Percentiles rank a stretch among this genome's conserved stretches.
Conservation (phyloP, 1,139 yeast genomes). For the Saccharomyces hybrid region DNA sequence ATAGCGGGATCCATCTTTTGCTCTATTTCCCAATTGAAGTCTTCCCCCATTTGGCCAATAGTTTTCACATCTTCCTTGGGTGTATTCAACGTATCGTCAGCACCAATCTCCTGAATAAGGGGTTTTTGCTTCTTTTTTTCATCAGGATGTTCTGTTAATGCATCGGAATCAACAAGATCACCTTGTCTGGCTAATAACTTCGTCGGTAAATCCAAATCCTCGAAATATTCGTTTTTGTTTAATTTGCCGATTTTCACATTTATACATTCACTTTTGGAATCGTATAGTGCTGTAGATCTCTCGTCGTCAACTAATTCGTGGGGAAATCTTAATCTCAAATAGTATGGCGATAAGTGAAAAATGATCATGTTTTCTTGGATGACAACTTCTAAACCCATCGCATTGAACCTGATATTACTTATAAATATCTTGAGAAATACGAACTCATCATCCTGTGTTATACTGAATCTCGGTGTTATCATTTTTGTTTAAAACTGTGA, state of each 20-base stretch:
- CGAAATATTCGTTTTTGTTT: slow-evolving; percentile 60
- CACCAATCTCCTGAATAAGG: slow-evolving; percentile 56
- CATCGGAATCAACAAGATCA: slow-evolving; percentile 35
- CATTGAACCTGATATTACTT: slow-evolving; percentile 58
- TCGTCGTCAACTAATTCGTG: slow-evolving; percentile 62
- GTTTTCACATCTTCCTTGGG: slow-evolving; percentile 14
- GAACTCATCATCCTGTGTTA: slow-evolving; percentile 70
- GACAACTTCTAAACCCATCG: slow-evolving; percentile 66
- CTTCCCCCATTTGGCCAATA: slow-evolving; percentile 45
- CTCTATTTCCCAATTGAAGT: slow-evolving; percentile 77
- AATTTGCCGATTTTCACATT: slow-evolving; percentile 52
- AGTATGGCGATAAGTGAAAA: slow-evolving; percentile 84
- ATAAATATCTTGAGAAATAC: slow-evolving; percentile 53
- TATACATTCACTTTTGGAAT: slow-evolving; percentile 45
- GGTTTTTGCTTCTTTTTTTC: slow-evolving; percentile 31
- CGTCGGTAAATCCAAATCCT: slow-evolving; percentile 76
- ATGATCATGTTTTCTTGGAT: slow-evolving; percentile 68
- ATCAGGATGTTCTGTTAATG: background rate
- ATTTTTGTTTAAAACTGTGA: slow-evolving; percentile 33
- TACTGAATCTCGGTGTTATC: slow-evolving; percentile 82
- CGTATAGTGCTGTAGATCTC: slow-evolving; percentile 51
- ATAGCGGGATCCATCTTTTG: slow-evolving; percentile 33
- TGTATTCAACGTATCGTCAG: slow-evolving; percentile 11
- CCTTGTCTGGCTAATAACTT: slow-evolving; percentile 66
- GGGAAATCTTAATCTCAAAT: slow-evolving; percentile 73